Percentiles rank a stretch among this genome's conserved stretches.
Evolutionary conservation across 768 basidiomycete genomes (phyloP).

Genomic region (Russula lepida): DNA sequence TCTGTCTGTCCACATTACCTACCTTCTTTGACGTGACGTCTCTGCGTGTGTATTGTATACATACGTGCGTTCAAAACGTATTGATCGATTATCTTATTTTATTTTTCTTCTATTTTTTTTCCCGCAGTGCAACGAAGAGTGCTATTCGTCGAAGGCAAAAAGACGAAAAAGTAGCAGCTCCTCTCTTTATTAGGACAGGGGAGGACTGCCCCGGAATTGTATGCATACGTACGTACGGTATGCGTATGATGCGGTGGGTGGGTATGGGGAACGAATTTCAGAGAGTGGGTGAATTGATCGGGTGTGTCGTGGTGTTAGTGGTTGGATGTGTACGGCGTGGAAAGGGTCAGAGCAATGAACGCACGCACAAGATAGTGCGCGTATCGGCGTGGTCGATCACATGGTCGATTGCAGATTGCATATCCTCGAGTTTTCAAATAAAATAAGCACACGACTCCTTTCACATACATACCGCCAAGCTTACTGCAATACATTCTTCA

Average conservation of each 20-base stretch:
- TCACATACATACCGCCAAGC: not conserved
- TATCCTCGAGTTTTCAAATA: not conserved
- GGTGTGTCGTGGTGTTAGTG: not conserved
- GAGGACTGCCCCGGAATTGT: not conserved
- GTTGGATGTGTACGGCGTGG: not conserved
- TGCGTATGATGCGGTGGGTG: not conserved
- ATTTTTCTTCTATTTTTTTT: no score
- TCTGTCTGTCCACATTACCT: no score
- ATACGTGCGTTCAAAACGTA: not conserved
- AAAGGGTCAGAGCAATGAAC: not conserved
- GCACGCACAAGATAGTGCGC: not conserved
- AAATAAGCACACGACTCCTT: not conserved
- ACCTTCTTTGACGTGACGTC: no score
- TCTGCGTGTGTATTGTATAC: not conserved
- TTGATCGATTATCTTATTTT: not conserved
- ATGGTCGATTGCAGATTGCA: constrained; percentile 2
- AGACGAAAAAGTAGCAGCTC: constrained; percentile 45
- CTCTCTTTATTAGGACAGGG: not conserved
- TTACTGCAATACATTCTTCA: not conserved
- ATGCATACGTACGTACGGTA: no score
- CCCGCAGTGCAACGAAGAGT: constrained; percentile 59
- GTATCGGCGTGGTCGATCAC: not conserved
- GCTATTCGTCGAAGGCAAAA: constrained; percentile 71
- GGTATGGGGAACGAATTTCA: not conserved
- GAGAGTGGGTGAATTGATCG: not conserved